Evolutionary conservation across 352 stramenopile species (phyloP).

Genomic region (Phytophthora gonapodyides): DNA sequence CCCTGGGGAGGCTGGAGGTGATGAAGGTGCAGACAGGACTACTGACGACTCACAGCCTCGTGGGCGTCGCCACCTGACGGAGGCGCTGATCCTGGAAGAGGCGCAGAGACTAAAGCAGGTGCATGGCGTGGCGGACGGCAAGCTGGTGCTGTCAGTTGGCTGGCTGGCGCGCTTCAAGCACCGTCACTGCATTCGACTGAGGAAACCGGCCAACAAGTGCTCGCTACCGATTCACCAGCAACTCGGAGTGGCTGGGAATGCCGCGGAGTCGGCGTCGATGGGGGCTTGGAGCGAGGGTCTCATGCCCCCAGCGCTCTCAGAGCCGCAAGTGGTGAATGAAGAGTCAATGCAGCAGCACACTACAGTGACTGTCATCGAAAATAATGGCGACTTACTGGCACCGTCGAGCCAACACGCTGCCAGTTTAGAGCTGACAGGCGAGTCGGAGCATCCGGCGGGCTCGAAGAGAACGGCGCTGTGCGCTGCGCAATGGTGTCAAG

Average conservation of each 20-base stretch:
- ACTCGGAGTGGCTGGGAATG: neutral
- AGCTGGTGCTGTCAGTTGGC: constrained; percentile 73
- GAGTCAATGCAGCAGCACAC: neutral
- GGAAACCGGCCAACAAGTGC: constrained; percentile 40
- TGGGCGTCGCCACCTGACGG: constrained; percentile 41
- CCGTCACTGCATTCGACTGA: constrained; percentile 69
- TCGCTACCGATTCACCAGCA: constrained; percentile 1
- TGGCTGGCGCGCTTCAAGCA: constrained; percentile 79
- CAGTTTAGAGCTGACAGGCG: neutral
- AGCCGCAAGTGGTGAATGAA: constrained; percentile 1
- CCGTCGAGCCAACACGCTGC: constrained; percentile 2
- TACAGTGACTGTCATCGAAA: constrained; percentile 5
- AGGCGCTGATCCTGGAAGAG: constrained; percentile 77
- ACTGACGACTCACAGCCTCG: neutral
- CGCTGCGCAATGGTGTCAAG: constrained; percentile 28
- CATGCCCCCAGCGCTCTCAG: constrained; percentile 5
- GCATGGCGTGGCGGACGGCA: constrained; percentile 64
- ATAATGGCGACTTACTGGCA: constrained; percentile 7
- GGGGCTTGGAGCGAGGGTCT: constrained; percentile 15
- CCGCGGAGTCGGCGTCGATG: constrained; percentile 1
- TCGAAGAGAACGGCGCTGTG: constrained; percentile 13
- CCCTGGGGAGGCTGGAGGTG: neutral
- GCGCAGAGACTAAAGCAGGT: constrained; percentile 71
- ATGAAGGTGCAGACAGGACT: neutral
- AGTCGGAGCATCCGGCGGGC: too few species aligned